A percentile compares a stretch with the other conserved stretches of the same genome.
These are phyloP conservation scores for Penicillium sp. DNA, from an alignment of 2,329 filamentous ascomycete species.

Conservation along the genomic window DNA sequence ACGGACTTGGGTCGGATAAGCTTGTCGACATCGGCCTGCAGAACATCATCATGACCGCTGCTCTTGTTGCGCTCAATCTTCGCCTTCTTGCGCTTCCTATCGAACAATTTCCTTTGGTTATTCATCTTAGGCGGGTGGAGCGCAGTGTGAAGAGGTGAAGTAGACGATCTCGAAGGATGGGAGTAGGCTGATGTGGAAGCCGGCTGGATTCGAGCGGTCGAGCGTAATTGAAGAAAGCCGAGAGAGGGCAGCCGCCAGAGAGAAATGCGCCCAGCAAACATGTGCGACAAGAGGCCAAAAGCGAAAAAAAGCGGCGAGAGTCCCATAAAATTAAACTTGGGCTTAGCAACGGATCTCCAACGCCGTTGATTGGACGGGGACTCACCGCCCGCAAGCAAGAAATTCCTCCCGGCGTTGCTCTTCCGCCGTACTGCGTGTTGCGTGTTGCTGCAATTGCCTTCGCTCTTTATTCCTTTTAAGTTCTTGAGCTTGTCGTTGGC, in stretches of 20 bases:
- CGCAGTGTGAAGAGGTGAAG: conserved; percentile 30
- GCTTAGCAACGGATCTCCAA: conserved; percentile 28
- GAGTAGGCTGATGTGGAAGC: conserved; percentile 8
- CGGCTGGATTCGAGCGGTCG: conserved; percentile 8
- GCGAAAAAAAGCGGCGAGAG: conserved; percentile 12
- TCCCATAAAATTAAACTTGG: conserved; percentile 7
- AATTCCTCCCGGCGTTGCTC: conserved; percentile 29
- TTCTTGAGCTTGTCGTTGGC: conserved; percentile 24
- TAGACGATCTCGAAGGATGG: conserved; percentile 20
- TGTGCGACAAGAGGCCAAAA: conserved; percentile 13
- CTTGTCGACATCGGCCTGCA: conserved; percentile 64
- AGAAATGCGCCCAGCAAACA: conserved; percentile 23
- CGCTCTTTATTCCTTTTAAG: conserved; percentile 10
- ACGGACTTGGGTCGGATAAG: conserved; percentile 40
- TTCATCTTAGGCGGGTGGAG: conserved; percentile 9
- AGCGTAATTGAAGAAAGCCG: neutral
- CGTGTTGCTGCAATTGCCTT: conserved; percentile 17
- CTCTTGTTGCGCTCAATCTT: conserved; percentile 64
- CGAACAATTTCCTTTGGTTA: conserved; percentile 29
- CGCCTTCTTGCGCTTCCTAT: conserved; percentile 48
- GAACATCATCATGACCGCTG: conserved; percentile 69
- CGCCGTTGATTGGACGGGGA: conserved; percentile 21
- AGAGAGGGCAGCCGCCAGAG: conserved; percentile 14
- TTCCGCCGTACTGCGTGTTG: conserved; percentile 15
- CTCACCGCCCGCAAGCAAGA: conserved; percentile 33